A percentile compares a stretch with the other conserved stretches of the same genome.
These are phyloP conservation scores for Oryza glumipatula DNA, from an alignment of 176 grass and related monocot species.

Conservation along the genomic window DNA sequence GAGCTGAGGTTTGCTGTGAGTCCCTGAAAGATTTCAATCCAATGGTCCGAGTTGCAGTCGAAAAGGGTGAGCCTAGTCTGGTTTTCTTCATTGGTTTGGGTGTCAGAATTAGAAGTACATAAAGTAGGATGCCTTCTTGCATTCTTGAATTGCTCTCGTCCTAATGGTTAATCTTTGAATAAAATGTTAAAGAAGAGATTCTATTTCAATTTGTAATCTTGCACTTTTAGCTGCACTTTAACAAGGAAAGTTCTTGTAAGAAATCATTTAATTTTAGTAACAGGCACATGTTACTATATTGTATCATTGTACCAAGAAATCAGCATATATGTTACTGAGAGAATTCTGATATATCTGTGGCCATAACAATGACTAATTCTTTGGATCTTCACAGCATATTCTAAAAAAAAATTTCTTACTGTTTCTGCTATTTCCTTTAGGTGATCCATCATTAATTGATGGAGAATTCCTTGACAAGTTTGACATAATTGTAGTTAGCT, in stretches of 20 bases:
- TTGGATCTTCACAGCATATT: neutral
- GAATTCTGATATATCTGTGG: neutral
- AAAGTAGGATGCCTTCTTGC: neutral
- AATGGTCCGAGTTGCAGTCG: conserved; percentile 72
- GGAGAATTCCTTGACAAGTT: conserved; percentile 86
- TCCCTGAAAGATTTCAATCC: conserved; percentile 92
- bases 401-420: neutral
- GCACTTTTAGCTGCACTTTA: neutral
- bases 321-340: neutral
- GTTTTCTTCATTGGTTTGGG: conserved; percentile 29
- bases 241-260: neutral
- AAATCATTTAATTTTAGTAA: conserved; percentile 23
- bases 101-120: neutral
- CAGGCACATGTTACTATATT: neutral
- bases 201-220: conserved; percentile 1
- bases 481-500: conserved; percentile 82
- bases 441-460: conserved; percentile 72
- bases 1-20: conserved; percentile 71
- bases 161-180: neutral
- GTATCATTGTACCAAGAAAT: neutral
- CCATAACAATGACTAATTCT: neutral
- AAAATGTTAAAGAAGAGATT: neutral
- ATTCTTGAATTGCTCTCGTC: neutral
- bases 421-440: conserved; percentile 53
- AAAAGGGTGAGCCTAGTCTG: conserved; percentile 61